Conservation (phyloP, 306 rosid species). For the Acacia melanoxylon region DNA sequence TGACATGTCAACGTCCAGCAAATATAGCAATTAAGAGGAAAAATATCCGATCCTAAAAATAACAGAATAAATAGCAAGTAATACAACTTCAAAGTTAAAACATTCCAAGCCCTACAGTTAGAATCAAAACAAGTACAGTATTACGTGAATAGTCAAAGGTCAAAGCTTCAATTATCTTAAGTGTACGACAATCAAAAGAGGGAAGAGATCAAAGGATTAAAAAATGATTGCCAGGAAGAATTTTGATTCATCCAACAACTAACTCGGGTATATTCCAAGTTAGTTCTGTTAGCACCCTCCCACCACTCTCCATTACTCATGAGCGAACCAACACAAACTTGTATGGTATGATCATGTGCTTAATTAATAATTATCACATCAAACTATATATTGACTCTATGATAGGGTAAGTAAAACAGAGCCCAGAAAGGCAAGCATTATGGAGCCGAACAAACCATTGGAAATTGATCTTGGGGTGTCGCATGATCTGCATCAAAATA, state of each 20-base stretch:
- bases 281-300: conserved; percentile 21
- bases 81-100: conserved; percentile 13
- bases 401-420: conserved; percentile 17
- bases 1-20: conserved; percentile 21
- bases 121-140: conserved; percentile 6
- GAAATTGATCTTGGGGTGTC: conserved; percentile 41
- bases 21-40: conserved; percentile 1
- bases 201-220: conserved; percentile 12
- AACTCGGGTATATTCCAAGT: conserved; percentile 14
- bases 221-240: conserved; percentile 15
- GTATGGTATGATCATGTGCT: not conserved
- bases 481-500: conserved; percentile 54
- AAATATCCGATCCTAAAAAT: conserved; percentile 10
- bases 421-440: conserved; percentile 7
- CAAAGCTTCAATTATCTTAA: not conserved
- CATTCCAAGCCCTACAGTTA: not conserved
- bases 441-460: conserved; percentile 51
- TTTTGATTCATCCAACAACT: conserved; percentile 22
- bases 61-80: not conserved
- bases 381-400: conserved; percentile 15
- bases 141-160: conserved; percentile 9
- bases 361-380: conserved; percentile 13
- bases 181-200: not conserved
- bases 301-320: conserved; percentile 14
- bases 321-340: not conserved